These are phyloP conservation scores for Aphanomyces cochlioides DNA, from an alignment of 352 stramenopile genomes.

Conservation along the genomic window DNA sequence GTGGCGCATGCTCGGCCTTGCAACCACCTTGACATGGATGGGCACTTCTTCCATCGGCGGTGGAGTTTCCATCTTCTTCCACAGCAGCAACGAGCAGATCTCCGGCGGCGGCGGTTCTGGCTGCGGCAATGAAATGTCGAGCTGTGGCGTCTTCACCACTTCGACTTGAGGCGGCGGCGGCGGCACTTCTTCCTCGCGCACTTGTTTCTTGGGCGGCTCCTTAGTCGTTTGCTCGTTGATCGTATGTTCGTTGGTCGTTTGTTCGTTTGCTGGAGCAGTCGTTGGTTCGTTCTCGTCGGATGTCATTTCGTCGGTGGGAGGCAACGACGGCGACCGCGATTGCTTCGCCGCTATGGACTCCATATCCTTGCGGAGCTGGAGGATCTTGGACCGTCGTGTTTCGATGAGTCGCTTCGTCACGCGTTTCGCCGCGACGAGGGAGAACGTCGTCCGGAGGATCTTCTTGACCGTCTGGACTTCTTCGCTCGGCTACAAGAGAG, in stretches of 20 bases:
- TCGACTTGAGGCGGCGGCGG: too few relatives aligned
- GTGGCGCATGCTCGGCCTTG: constrained; percentile 9
- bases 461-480: not conserved
- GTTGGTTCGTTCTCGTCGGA: constrained; percentile 1
- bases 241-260: not conserved
- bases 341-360: not conserved
- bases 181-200: too few relatives aligned
- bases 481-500: not conserved
- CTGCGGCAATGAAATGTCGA: too few relatives aligned
- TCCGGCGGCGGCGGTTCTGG: too few relatives aligned
- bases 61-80: not conserved
- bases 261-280: not conserved
- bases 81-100: not conserved
- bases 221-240: too few relatives aligned
- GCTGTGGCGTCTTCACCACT: too few relatives aligned
- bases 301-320: not conserved
- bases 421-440: constrained; percentile 11
- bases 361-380: not conserved
- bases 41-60: not conserved
- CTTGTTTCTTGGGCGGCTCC: too few relatives aligned
- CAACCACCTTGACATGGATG: not conserved
- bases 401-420: constrained; percentile 5
- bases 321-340: not conserved
- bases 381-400: not conserved
- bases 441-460: constrained; percentile 7